Conservation (phyloP, 345 rosid species). For the Conringia planisiliqua region DNA sequence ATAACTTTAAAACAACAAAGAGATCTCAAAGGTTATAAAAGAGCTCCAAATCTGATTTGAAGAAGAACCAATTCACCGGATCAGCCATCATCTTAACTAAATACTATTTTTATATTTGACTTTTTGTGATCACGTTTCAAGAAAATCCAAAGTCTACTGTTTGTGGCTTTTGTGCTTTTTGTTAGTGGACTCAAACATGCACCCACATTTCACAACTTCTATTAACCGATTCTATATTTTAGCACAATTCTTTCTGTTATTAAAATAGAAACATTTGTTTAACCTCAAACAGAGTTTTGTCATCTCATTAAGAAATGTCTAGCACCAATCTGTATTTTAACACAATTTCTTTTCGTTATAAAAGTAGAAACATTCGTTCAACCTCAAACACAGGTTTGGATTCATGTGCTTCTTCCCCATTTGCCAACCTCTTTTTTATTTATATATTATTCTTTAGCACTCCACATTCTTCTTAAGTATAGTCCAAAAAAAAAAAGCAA, state of each 20-base stretch:
- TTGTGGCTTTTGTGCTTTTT: constrained; percentile 24
- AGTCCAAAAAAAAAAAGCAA: constrained; percentile 3
- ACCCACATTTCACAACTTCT: constrained; percentile 29
- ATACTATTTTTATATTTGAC: constrained; percentile 24
- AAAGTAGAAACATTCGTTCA: background rate
- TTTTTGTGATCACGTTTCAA: constrained; percentile 17
- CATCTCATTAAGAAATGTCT: constrained; percentile 8
- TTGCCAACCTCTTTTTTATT: background rate
- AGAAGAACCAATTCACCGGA: too few species aligned
- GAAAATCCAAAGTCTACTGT: constrained; percentile 18
- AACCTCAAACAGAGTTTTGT: constrained; percentile 17
- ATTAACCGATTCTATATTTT: background rate
- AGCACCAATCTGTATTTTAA: background rate
- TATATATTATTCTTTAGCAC: background rate
- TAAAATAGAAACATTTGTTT: background rate
- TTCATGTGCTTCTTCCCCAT: constrained; percentile 27
- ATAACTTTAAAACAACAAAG: too few species aligned
- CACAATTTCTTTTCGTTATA: background rate
- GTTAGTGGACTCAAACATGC: constrained; percentile 35
- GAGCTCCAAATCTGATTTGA: too few species aligned
- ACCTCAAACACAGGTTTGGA: constrained; percentile 13
- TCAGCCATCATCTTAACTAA: too few species aligned
- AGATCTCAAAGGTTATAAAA: too few species aligned
- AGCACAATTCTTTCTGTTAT: background rate
- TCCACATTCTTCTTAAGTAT: constrained; percentile 4